A percentile compares a stretch with the other conserved stretches of the same genome.
Conservation (phyloP, 2,329 filamentous ascomycete genomes). For the Ceratocystis harringtonii region DNA sequence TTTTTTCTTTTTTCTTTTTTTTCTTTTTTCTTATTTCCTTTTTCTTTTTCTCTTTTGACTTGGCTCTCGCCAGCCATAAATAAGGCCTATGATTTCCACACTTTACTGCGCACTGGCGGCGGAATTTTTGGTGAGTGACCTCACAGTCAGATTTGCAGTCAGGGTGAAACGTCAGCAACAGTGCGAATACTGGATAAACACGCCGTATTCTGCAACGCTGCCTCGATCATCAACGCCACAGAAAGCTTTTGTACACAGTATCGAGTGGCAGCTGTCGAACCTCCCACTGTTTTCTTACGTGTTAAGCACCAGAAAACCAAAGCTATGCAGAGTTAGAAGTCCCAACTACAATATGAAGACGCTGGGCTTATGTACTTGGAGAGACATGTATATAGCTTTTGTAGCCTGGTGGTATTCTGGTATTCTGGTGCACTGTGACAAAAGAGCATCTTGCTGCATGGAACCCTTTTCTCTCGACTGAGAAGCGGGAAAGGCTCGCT, state of each 20-base stretch:
- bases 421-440: background rate
- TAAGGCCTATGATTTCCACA: background rate
- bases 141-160: background rate
- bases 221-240: background rate
- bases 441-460: background rate
- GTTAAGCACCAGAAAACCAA: background rate
- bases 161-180: background rate
- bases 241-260: background rate
- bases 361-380: background rate
- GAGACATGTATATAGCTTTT: background rate
- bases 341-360: background rate
- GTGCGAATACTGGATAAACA: background rate
- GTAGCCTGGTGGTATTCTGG: background rate
- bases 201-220: background rate
- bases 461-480: background rate
- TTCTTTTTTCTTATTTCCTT: background rate
- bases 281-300: background rate
- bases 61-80: background rate
- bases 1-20: background rate
- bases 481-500: background rate
- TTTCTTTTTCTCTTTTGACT: background rate
- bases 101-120: background rate
- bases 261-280: background rate
- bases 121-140: background rate
- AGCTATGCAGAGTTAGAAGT: background rate